phyloP scores from a whole-genome alignment of 345 rosid species.

The Citrus mangshanensis region DNA sequence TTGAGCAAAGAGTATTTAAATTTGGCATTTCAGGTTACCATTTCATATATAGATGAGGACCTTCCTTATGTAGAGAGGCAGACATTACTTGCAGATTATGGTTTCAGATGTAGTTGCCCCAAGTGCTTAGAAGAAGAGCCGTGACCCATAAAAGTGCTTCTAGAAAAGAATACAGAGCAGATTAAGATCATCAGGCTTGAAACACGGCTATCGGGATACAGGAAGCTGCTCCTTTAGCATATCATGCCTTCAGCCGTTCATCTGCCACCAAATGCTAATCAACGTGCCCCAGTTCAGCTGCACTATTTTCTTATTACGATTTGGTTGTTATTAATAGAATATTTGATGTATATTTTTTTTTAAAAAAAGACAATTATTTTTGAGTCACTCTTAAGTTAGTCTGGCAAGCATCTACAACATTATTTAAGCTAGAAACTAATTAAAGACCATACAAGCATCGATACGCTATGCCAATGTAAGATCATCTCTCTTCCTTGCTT shows the following conservation, averaged over 20 bases:
- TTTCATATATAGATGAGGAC: slow-evolving; percentile 86
- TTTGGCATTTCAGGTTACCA: slow-evolving; percentile 48
- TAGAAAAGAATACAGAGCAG: background rate
- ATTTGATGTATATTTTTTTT: too few species aligned
- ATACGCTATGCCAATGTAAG: background rate
- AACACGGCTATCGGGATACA: background rate
- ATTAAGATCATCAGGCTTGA: background rate
- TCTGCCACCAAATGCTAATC: background rate
- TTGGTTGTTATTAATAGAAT: background rate
- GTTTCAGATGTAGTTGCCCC: slow-evolving; percentile 67
- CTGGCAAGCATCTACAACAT: background rate
- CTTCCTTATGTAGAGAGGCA: slow-evolving; percentile 66
- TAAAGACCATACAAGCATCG: background rate
- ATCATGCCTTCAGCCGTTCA: background rate
- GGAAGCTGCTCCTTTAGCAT: background rate
- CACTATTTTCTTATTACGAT: background rate
- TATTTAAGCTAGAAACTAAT: background rate
- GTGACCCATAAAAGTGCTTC: background rate
- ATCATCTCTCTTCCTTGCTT: background rate
- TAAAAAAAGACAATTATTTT: too few species aligned
- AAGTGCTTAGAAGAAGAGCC: slow-evolving; percentile 56
- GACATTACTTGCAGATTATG: slow-evolving; percentile 71
- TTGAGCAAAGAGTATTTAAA: background rate
- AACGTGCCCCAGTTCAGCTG: too few species aligned
- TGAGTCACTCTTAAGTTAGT: too few species aligned